phyloP scores from a whole-genome alignment of 805 yeast genomes.

The Hanseniaspora nectarophila region DNA sequence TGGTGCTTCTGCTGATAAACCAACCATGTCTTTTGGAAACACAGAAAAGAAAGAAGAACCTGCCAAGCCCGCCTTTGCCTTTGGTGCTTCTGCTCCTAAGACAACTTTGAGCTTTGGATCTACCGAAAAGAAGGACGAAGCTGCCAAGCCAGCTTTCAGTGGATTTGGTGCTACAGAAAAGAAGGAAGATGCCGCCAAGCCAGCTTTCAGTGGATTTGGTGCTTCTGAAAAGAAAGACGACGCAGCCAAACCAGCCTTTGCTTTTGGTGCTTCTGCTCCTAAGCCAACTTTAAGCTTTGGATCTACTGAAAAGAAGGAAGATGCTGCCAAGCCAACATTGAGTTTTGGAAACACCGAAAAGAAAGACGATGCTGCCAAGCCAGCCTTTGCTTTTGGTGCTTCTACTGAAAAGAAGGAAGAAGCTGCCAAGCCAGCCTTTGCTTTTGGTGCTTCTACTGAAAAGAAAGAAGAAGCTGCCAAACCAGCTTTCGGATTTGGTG shows the following conservation, averaged over 20 bases:
- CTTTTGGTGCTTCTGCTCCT: conserved; percentile 13
- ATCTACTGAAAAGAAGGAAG: conserved; percentile 17
- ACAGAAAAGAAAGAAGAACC: conserved; percentile 17
- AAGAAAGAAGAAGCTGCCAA: not conserved
- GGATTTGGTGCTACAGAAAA: conserved; percentile 11
- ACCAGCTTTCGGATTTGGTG: not conserved
- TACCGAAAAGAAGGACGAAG: conserved; percentile 7
- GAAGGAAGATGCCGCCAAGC: not conserved
- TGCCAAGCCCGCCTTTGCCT: conserved; percentile 3
- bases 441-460: not conserved
- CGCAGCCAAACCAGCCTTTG: conserved; percentile 13
- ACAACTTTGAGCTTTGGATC: not conserved
- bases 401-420: not conserved
- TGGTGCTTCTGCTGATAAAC: conserved; percentile 2
- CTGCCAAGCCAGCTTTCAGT: conserved; percentile 1
- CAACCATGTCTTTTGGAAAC: not conserved
- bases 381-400: conserved; percentile 16
- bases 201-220: not conserved
- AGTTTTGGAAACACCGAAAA: not conserved
- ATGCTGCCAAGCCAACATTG: conserved; percentile 16
- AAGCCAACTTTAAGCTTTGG: conserved; percentile 14
- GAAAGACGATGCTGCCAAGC: conserved; percentile 9
- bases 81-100: conserved; percentile 8
- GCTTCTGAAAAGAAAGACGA: conserved; percentile 8
- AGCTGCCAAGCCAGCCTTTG: not conserved